Evolutionary conservation across 2,329 filamentous ascomycete species (phyloP).

Genomic region (Phaeosphaeria sp.): DNA sequence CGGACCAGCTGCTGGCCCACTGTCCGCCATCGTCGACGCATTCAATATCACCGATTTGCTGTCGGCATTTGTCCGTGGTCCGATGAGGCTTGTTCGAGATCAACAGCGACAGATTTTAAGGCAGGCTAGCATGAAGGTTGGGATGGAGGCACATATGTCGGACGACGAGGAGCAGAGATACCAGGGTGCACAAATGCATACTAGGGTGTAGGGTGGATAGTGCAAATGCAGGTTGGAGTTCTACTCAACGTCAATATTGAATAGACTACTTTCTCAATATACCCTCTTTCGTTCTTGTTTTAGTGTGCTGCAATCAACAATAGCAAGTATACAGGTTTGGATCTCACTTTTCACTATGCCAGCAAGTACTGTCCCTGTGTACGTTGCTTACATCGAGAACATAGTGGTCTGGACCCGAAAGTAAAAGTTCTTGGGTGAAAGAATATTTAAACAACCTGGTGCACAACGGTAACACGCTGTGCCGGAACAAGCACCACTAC

Average conservation of each 20-base stretch:
- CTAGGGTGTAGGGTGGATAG: neutral
- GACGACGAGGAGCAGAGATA: neutral
- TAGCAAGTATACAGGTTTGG: too few species aligned
- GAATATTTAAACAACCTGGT: too few species aligned
- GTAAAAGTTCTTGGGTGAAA: too few species aligned
- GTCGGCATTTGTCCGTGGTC: slow-evolving; percentile 33
- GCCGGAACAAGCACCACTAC: neutral
- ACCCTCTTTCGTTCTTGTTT: neutral
- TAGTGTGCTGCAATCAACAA: too few species aligned
- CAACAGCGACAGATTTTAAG: slow-evolving; percentile 34
- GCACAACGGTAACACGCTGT: neutral
- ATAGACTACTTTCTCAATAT: neutral
- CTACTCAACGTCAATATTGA: neutral
- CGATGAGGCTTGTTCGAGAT: slow-evolving; percentile 38
- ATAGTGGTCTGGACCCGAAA: too few species aligned
- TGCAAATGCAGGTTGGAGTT: neutral
- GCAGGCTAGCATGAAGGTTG: slow-evolving; percentile 22
- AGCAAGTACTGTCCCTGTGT: too few species aligned
- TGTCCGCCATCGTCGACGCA: slow-evolving; percentile 32
- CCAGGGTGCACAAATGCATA: neutral
- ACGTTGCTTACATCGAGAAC: too few species aligned
- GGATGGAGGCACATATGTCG: neutral
- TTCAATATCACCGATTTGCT: slow-evolving; percentile 38
- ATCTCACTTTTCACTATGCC: too few species aligned
- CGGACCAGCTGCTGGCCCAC: slow-evolving; percentile 20